Evolutionary conservation across 2,329 filamentous ascomycete species (phyloP).

Genomic region (Chrysoporthe deuterocubensis): DNA sequence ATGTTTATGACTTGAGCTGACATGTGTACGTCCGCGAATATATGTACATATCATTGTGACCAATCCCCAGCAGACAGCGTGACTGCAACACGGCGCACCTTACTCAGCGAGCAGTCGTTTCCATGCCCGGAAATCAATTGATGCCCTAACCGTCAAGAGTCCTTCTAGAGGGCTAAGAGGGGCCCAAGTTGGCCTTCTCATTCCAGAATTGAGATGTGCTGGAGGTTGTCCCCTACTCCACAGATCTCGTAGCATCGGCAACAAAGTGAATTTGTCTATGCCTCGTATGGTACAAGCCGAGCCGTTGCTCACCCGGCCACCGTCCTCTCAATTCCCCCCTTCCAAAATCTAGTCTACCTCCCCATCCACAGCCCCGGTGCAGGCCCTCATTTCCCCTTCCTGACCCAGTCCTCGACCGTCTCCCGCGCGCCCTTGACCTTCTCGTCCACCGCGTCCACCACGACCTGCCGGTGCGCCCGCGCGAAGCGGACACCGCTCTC

Average conservation of each 20-base stretch:
- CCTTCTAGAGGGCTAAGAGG: too few species aligned
- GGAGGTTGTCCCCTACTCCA: too few species aligned
- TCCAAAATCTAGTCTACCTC: constrained; percentile 9
- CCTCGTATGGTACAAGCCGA: constrained; percentile 31
- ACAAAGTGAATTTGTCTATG: constrained; percentile 30
- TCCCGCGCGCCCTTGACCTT: constrained; percentile 78
- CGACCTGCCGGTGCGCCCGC: constrained; percentile 73
- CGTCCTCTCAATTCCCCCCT: not conserved
- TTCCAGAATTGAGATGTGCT: too few species aligned
- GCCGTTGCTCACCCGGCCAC: constrained; percentile 10
- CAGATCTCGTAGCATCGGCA: not conserved
- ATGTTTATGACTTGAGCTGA: too few species aligned
- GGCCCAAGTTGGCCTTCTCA: too few species aligned
- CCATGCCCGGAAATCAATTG: too few species aligned
- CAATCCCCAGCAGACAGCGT: too few species aligned
- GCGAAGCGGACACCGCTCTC: constrained; percentile 74
- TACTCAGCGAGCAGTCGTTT: too few species aligned
- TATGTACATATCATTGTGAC: too few species aligned
- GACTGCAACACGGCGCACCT: too few species aligned
- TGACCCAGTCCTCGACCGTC: constrained; percentile 85
- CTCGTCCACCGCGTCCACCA: constrained; percentile 74
- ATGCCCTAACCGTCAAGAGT: too few species aligned
- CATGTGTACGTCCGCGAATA: too few species aligned
- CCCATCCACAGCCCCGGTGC: not conserved
- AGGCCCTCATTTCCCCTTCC: constrained; percentile 74